These are phyloP conservation scores for Flaveria floridana DNA, from an alignment of 140 eudicot species.

Conservation along the genomic window DNA sequence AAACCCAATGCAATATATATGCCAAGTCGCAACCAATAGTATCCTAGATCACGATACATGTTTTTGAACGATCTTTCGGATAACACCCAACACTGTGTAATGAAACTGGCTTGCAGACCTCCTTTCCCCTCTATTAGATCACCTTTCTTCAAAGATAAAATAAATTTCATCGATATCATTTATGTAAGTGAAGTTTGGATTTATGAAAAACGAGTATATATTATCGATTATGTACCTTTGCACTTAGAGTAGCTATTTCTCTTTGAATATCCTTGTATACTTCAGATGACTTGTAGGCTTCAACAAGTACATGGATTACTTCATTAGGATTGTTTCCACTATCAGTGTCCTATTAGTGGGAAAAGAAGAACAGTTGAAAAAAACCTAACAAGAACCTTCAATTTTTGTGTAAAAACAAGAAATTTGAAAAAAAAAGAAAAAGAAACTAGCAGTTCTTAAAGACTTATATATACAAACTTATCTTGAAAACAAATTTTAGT, in stretches of 20 bases:
- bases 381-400: background rate
- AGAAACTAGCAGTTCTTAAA: background rate
- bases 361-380: background rate
- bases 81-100: slow-evolving; percentile 49
- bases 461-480: too few species aligned
- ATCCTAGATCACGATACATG: slow-evolving; percentile 72
- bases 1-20: slow-evolving; percentile 58
- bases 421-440: background rate
- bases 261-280: slow-evolving; percentile 32
- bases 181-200: background rate
- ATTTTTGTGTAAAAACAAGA: background rate
- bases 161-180: background rate
- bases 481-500: too few species aligned
- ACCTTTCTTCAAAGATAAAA: slow-evolving; percentile 17
- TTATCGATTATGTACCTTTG: slow-evolving; percentile 37
- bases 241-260: slow-evolving; percentile 40
- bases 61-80: slow-evolving; percentile 55
- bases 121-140: slow-evolving; percentile 36
- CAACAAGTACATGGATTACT: slow-evolving; percentile 42
- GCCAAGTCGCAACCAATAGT: slow-evolving; percentile 70
- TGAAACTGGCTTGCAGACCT: slow-evolving; percentile 39
- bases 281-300: slow-evolving; percentile 58
- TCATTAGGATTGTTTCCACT: slow-evolving; percentile 32
- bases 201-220: background rate
- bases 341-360: slow-evolving; percentile 40